phyloP scores from a whole-genome alignment of 1,284 basidiomycete species.

The Leccinum griseonigrum region DNA sequence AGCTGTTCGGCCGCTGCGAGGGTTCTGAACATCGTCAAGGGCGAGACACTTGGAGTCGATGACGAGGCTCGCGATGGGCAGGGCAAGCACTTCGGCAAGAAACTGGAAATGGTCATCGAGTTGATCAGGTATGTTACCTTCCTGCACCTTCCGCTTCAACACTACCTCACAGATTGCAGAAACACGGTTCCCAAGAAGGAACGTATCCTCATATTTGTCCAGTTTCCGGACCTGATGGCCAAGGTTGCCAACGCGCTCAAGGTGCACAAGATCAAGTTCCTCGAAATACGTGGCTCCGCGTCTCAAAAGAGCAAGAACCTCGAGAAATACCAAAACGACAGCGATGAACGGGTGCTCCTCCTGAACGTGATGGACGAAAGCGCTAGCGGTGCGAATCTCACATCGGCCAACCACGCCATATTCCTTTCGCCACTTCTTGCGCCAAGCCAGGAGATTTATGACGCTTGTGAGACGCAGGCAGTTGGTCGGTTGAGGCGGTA shows the following conservation, averaged over 20 bases:
- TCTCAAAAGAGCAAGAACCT: conserved; percentile 76
- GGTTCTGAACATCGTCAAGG: conserved; percentile 78
- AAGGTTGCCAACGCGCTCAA: conserved; percentile 85
- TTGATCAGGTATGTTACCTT: conserved; percentile 67
- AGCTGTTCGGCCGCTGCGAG: conserved; percentile 74
- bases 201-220: conserved; percentile 88
- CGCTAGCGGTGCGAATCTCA: conserved; percentile 90
- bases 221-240: conserved; percentile 89
- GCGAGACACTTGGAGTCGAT: conserved; percentile 80
- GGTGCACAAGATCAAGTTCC: conserved; percentile 70
- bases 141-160: neutral
- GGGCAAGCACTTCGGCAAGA: conserved; percentile 85
- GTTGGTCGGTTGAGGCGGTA: conserved; percentile 86
- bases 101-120: conserved; percentile 81
- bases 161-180: conserved; percentile 38
- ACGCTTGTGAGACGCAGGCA: conserved; percentile 87
- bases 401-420: conserved; percentile 91
- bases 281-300: conserved; percentile 82
- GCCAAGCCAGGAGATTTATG: conserved; percentile 76
- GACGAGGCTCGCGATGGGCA: conserved; percentile 68
- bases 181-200: conserved; percentile 71
- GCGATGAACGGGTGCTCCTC: conserved; percentile 77
- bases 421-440: conserved; percentile 91
- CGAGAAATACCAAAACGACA: conserved; percentile 79
- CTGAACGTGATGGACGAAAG: conserved; percentile 93